Percentiles rank a stretch among this genome's conserved stretches.
Conservation (phyloP, 192 early-diverging fungal species). For the Chytriomyces confervae region DNA sequence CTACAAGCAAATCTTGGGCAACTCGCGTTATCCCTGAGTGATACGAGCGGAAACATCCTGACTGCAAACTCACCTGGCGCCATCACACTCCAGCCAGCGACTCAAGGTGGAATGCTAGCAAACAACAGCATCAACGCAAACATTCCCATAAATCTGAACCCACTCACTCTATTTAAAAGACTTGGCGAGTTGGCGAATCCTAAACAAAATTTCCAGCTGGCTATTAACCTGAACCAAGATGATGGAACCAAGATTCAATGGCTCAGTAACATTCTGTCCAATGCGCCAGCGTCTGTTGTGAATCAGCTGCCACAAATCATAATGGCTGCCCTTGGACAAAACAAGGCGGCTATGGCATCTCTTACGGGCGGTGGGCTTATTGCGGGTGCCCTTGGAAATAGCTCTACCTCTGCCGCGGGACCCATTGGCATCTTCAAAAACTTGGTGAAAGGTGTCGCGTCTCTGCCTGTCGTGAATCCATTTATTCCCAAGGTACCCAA, state of each 20-base stretch:
- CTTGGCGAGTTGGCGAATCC: slow-evolving; percentile 17
- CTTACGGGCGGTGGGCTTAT: neutral
- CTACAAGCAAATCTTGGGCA: slow-evolving; percentile 13
- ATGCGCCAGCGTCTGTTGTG: neutral
- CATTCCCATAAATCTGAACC: slow-evolving; percentile 21
- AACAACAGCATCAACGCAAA: slow-evolving; percentile 19
- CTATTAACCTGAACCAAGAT: slow-evolving; percentile 1
- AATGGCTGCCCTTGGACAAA: neutral
- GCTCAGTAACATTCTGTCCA: neutral
- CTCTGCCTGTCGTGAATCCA: too few relatives aligned
- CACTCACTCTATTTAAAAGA: neutral
- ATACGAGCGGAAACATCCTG: neutral
- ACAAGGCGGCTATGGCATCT: neutral
- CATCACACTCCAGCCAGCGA: slow-evolving; percentile 11
- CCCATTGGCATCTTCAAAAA: too few relatives aligned
- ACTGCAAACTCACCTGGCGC: slow-evolving; percentile 6
- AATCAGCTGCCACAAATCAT: slow-evolving; percentile 1
- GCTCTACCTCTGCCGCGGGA: too few relatives aligned
- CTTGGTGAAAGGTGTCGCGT: too few relatives aligned
- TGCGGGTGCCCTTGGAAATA: neutral
- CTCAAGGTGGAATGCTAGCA: slow-evolving; percentile 1
- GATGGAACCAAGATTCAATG: slow-evolving; percentile 1
- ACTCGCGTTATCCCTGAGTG: neutral
- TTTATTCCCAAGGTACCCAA: too few relatives aligned
- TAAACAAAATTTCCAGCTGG: slow-evolving; percentile 5